These are phyloP conservation scores for Pontederia crassipes DNA, from an alignment of 176 grass and related monocot species.

Conservation along the genomic window DNA sequence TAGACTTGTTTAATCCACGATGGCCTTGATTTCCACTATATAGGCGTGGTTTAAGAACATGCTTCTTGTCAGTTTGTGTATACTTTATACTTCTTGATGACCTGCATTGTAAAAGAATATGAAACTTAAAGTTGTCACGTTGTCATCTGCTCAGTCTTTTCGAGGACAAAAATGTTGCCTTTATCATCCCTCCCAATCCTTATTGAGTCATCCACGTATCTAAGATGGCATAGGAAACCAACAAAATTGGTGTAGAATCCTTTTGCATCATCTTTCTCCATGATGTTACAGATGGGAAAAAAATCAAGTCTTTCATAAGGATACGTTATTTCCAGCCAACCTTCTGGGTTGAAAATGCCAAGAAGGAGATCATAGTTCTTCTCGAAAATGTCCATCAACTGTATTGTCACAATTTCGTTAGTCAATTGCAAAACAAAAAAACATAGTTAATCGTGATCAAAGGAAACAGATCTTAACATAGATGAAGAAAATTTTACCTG, in stretches of 20 bases:
- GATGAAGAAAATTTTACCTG: slow-evolving; percentile 37
- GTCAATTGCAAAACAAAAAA: not conserved
- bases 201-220: slow-evolving; percentile 70
- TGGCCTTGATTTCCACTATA: too few species aligned
- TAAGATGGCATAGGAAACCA: slow-evolving; percentile 22
- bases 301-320: slow-evolving; percentile 23
- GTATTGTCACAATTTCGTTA: not conserved
- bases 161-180: slow-evolving; percentile 84
- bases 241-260: too few species aligned
- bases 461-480: not conserved
- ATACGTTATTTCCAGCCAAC: slow-evolving; percentile 99
- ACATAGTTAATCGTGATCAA: not conserved
- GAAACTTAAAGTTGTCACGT: too few species aligned
- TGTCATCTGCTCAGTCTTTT: slow-evolving; percentile 28
- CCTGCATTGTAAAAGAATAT: too few species aligned
- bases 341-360: slow-evolving; percentile 82
- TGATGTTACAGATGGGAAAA: not conserved
- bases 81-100: too few species aligned
- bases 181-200: slow-evolving; percentile 85
- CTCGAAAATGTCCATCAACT: slow-evolving; percentile 86
- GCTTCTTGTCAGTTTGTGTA: too few species aligned
- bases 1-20: too few species aligned
- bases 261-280: too few species aligned
- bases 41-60: too few species aligned
- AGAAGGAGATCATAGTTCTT: slow-evolving; percentile 83